phyloP scores from a whole-genome alignment of 495 filamentous ascomycete species.

The Neurospora discreta region DNA sequence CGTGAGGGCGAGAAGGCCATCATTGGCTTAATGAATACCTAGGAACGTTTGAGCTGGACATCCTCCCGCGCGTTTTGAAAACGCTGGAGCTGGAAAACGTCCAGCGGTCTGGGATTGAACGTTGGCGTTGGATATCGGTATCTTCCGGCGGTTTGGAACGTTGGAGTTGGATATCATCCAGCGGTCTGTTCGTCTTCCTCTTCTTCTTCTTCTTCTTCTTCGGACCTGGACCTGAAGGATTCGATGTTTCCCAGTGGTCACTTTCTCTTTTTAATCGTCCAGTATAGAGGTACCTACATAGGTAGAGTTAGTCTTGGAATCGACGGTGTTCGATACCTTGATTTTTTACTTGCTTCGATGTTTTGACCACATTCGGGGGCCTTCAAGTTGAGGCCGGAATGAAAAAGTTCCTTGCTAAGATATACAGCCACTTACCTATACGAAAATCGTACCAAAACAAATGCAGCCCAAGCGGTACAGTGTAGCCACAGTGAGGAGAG shows the following conservation, averaged over 20 bases:
- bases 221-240: background rate
- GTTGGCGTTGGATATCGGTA: background rate
- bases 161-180: background rate
- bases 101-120: background rate
- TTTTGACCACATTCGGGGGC: background rate
- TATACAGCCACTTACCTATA: no score
- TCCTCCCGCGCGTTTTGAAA: background rate
- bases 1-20: conserved; percentile 10
- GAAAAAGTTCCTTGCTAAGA: background rate
- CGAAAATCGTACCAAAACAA: no score
- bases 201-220: background rate
- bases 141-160: background rate
- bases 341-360: background rate
- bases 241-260: background rate
- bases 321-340: background rate
- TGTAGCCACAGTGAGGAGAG: no score
- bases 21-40: background rate
- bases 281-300: background rate
- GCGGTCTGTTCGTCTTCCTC: background rate
- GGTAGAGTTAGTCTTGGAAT: background rate
- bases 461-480: no score
- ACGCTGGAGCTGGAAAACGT: background rate
- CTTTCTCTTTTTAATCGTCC: background rate
- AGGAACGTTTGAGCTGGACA: background rate
- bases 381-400: background rate